Percentiles rank a stretch among this genome's conserved stretches.
phyloP scores from a whole-genome alignment of 78 protist genomes.

The Dictyostelium discoideum region DNA sequence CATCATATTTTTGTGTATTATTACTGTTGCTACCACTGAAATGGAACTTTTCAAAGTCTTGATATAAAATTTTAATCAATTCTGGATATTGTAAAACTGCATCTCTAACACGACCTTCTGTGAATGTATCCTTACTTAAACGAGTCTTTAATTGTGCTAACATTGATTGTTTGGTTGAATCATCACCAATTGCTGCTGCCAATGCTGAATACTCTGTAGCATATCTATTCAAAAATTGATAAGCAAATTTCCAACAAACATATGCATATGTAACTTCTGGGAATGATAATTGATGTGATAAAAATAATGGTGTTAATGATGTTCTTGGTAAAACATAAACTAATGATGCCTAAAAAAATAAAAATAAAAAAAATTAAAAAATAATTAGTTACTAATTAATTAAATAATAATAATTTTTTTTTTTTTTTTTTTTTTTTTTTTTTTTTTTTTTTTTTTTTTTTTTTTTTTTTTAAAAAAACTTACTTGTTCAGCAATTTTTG shows the following conservation, averaged over 20 bases:
- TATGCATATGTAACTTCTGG: conserved; percentile 80
- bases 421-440: background rate
- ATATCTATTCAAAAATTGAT: conserved; percentile 72
- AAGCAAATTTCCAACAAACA: conserved; percentile 78
- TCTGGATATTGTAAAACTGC: conserved; percentile 65
- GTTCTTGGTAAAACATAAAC: conserved; percentile 76
- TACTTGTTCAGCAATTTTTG: conserved; percentile 79
- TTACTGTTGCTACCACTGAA: background rate
- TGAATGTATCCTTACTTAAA: conserved; percentile 48
- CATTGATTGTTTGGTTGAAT: conserved; percentile 66
- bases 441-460: background rate
- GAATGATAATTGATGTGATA: conserved; percentile 68
- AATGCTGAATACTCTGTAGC: conserved; percentile 50
- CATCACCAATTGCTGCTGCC: conserved; percentile 69
- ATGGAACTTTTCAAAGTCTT: conserved; percentile 61
- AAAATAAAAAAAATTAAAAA: background rate
- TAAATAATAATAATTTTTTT: background rate
- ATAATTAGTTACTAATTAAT: background rate
- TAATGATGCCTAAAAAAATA: conserved; percentile 43
- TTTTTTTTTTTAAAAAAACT: background rate
- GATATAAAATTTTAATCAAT: conserved; percentile 6
- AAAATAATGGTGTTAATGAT: conserved; percentile 59
- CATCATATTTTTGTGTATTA: conserved; percentile 10
- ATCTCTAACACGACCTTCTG: conserved; percentile 75
- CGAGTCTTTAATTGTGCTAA: conserved; percentile 66